Conservation (phyloP, 2,329 filamentous ascomycete species). For the Colletotrichum theobromicola region DNA sequence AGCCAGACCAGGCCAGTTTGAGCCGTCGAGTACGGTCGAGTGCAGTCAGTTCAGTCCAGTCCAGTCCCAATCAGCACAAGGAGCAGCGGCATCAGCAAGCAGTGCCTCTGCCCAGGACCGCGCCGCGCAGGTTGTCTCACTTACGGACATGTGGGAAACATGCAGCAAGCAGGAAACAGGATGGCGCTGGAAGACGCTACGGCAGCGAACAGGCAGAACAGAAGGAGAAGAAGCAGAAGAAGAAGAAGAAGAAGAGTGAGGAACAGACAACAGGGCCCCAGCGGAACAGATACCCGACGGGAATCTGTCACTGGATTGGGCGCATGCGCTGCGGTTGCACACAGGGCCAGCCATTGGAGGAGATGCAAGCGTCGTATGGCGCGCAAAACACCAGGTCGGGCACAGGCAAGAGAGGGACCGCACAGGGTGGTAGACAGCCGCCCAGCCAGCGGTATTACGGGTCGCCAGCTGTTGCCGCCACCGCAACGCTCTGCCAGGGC, state of each 20-base stretch:
- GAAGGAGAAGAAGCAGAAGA: background rate
- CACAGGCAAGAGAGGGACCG: background rate
- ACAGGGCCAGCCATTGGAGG: constrained; percentile 2
- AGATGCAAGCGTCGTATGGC: background rate
- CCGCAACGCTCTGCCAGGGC: background rate
- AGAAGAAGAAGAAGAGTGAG: background rate
- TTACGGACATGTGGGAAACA: background rate
- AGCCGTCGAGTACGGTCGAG: background rate
- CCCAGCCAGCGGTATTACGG: constrained; percentile 6
- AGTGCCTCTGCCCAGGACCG: constrained; percentile 3
- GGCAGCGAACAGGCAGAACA: background rate
- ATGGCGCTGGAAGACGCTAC: background rate
- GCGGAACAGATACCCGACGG: background rate
- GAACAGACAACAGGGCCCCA: background rate
- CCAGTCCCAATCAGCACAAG: background rate
- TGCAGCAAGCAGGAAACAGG: background rate
- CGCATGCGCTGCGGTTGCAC: background rate
- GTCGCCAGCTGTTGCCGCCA: constrained; percentile 14
- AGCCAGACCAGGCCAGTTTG: background rate
- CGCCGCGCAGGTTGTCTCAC: constrained; percentile 14
- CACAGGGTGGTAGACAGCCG: background rate
- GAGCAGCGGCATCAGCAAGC: background rate
- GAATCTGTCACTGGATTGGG: background rate
- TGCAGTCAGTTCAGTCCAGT: background rate
- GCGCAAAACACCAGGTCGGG: background rate